phyloP scores from a whole-genome alignment of 2,329 filamentous ascomycete species.

The Fusarium secorum region DNA sequence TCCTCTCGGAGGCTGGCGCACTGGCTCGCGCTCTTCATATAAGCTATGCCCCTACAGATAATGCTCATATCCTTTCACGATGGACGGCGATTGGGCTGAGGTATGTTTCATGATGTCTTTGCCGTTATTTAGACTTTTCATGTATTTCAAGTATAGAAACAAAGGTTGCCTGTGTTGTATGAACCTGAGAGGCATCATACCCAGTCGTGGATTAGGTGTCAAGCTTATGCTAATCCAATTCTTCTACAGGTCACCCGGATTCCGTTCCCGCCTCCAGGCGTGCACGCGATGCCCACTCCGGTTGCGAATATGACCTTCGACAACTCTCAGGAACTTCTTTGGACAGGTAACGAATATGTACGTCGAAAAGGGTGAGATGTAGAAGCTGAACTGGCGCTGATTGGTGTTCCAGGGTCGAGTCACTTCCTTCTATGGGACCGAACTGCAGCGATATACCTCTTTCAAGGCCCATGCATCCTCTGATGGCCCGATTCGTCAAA shows the following conservation, averaged over 20 bases:
- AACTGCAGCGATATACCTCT: slow-evolving; percentile 89
- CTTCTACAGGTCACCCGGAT: slow-evolving; percentile 75
- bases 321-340: slow-evolving; percentile 85
- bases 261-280: slow-evolving; percentile 78
- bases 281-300: slow-evolving; percentile 73
- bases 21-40: slow-evolving; percentile 10
- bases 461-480: slow-evolving; percentile 78
- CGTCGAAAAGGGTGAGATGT: slow-evolving; percentile 42
- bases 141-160: neutral
- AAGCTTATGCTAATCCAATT: slow-evolving; percentile 15
- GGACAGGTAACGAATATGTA: slow-evolving; percentile 92
- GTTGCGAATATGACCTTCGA: slow-evolving; percentile 89
- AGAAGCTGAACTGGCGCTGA: slow-evolving; percentile 34
- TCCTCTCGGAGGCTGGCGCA: slow-evolving; percentile 21
- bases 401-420: slow-evolving; percentile 73
- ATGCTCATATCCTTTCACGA: slow-evolving; percentile 54
- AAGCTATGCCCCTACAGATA: slow-evolving; percentile 48
- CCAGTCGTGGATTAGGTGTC: neutral
- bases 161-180: neutral
- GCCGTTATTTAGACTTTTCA: neutral
- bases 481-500: slow-evolving; percentile 84
- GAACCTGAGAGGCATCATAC: neutral
- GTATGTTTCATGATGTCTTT: slow-evolving; percentile 51
- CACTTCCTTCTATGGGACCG: slow-evolving; percentile 84
- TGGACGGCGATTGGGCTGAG: slow-evolving; percentile 76